Evolutionary conservation across 257 asterid species (phyloP).

Genomic region (Nicotiana obtusifolia): DNA sequence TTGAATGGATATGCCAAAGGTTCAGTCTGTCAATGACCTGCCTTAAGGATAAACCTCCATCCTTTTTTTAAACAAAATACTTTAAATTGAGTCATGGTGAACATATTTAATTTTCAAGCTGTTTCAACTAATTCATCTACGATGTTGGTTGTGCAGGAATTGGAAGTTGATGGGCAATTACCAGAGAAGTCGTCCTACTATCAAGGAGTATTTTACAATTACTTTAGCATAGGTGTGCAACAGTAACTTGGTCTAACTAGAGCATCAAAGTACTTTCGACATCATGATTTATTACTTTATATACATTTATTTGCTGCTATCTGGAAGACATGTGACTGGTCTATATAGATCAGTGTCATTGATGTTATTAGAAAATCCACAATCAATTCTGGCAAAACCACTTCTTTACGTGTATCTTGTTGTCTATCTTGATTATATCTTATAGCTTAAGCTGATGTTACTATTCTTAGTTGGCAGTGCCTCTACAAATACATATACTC

Average conservation of each 20-base stretch:
- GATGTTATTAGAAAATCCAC: not conserved
- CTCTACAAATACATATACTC: not conserved
- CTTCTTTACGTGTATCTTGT: not conserved
- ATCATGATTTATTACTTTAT: not conserved
- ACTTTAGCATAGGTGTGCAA: constrained; percentile 87
- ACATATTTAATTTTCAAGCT: not conserved
- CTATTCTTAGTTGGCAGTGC: not conserved
- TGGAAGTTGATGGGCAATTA: constrained; percentile 54
- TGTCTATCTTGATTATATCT: not conserved
- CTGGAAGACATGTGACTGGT: not conserved
- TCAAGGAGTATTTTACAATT: constrained; percentile 90
- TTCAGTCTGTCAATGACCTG: not conserved
- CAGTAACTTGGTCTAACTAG: constrained; percentile 1
- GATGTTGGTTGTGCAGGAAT: constrained; percentile 43
- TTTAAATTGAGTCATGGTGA: not conserved
- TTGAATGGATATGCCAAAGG: not conserved
- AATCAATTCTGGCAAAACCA: not conserved
- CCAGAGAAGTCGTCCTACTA: constrained; percentile 67
- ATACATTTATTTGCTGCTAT: not conserved
- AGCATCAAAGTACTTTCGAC: not conserved
- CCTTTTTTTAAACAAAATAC: not conserved
- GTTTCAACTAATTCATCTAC: not conserved
- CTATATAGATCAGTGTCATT: not conserved
- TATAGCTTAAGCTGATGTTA: not conserved
- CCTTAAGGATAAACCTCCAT: not conserved